Conservation (phyloP, 306 rosid species). For the Cucumis melo region DNA sequence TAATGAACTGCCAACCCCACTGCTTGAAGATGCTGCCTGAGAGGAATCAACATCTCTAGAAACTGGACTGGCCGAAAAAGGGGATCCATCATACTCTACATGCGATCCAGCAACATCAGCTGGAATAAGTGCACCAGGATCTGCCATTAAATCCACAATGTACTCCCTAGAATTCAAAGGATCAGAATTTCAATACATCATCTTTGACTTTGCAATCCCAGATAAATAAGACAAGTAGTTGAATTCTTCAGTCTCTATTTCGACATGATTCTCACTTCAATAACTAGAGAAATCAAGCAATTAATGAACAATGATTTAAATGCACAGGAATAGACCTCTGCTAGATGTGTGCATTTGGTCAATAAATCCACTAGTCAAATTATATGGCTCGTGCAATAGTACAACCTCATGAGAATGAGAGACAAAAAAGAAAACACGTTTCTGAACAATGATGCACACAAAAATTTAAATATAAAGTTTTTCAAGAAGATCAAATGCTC, state of each 20-base stretch:
- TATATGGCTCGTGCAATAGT: not conserved
- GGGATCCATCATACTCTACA: slow-evolving; percentile 45
- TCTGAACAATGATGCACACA: not conserved
- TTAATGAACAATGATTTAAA: not conserved
- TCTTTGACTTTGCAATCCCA: not conserved
- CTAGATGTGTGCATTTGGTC: not conserved
- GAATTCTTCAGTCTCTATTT: not conserved
- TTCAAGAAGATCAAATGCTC: not conserved
- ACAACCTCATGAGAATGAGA: not conserved
- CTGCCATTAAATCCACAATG: slow-evolving; percentile 94
- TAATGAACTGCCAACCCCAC: slow-evolving; percentile 68
- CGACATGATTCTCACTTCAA: not conserved
- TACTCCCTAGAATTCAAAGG: slow-evolving; percentile 78
- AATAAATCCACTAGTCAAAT: not conserved
- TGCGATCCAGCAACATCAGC: slow-evolving; percentile 60
- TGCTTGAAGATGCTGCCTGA: slow-evolving; percentile 55
- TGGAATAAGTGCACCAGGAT: slow-evolving; percentile 96
- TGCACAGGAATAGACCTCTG: not conserved
- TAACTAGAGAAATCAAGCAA: not conserved
- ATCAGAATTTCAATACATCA: not conserved
- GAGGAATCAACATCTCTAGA: slow-evolving; percentile 74
- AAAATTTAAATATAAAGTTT: not conserved
- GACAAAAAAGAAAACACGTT: not conserved
- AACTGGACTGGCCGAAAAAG: slow-evolving; percentile 46
- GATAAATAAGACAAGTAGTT: not conserved